These are phyloP conservation scores for Trichophyton verrucosum DNA, from an alignment of 2,329 filamentous ascomycete species.

Conservation along the genomic window DNA sequence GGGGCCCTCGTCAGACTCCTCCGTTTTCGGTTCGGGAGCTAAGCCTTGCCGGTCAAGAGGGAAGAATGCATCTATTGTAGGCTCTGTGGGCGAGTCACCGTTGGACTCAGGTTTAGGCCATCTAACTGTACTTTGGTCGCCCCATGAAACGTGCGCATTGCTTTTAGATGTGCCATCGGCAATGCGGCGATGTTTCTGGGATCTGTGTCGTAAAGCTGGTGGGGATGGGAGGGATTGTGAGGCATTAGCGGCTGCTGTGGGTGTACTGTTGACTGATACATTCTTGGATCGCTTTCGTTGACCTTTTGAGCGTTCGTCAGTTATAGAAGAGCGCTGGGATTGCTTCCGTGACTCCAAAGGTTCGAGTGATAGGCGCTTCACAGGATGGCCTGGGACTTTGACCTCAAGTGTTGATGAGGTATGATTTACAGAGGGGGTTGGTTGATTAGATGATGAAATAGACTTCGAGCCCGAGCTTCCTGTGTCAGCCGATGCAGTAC, in stretches of 20 bases:
- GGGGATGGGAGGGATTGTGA: constrained; percentile 25
- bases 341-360: constrained; percentile 29
- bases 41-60: neutral
- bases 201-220: constrained; percentile 29
- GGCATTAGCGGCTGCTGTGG: constrained; percentile 14
- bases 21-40: neutral
- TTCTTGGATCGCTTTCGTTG: constrained; percentile 24
- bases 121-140: neutral
- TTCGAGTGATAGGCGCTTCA: constrained; percentile 29
- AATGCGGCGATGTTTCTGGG: constrained; percentile 23
- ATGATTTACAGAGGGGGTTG: constrained; percentile 8
- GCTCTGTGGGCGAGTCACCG: neutral
- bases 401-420: constrained; percentile 27
- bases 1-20: neutral
- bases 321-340: constrained; percentile 18
- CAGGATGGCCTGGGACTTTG: constrained; percentile 27
- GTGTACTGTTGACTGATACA: constrained; percentile 22
- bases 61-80: neutral
- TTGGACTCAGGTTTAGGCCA: neutral
- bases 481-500: neutral
- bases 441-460: neutral
- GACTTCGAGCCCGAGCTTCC: neutral
- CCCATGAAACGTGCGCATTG: neutral
- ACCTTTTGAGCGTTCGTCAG: constrained; percentile 23
- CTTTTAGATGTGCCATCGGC: neutral